Conservation (phyloP, 805 yeast genomes). For the Ogataea pini region DNA sequence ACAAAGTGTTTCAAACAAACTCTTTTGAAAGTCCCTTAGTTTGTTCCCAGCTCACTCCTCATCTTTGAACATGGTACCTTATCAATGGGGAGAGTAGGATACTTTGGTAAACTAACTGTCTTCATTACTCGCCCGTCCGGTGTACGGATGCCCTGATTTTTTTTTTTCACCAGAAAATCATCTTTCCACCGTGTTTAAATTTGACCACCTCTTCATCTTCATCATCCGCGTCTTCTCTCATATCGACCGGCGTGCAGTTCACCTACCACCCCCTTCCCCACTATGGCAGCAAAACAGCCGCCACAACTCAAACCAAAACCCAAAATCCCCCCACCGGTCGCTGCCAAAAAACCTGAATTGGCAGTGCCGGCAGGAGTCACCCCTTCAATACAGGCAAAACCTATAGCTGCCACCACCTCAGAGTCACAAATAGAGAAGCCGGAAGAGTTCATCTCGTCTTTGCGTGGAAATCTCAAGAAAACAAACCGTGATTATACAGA, state of each 20-base stretch:
- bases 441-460: slow-evolving; percentile 7
- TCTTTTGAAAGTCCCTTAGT: too few species aligned
- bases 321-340: slow-evolving; percentile 31
- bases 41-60: too few species aligned
- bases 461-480: slow-evolving; percentile 8
- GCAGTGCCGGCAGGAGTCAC: too few species aligned
- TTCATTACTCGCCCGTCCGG: too few species aligned
- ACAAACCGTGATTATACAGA: slow-evolving; percentile 1
- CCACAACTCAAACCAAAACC: slow-evolving; percentile 36
- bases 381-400: too few species aligned
- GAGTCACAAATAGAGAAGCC: neutral
- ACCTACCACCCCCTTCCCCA: neutral
- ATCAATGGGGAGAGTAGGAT: too few species aligned
- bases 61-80: too few species aligned
- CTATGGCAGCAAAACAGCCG: slow-evolving; percentile 31
- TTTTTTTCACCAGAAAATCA: neutral
- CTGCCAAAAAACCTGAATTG: slow-evolving; percentile 28
- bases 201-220: neutral
- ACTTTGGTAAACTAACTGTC: too few species aligned
- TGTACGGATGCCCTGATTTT: neutral
- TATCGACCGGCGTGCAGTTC: too few species aligned
- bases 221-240: neutral
- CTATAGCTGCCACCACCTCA: neutral
- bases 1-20: too few species aligned
- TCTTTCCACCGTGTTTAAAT: slow-evolving; percentile 1